These are phyloP conservation scores for Triticum timopheevii DNA, from an alignment of 176 grass and related monocot species.

Conservation along the genomic window DNA sequence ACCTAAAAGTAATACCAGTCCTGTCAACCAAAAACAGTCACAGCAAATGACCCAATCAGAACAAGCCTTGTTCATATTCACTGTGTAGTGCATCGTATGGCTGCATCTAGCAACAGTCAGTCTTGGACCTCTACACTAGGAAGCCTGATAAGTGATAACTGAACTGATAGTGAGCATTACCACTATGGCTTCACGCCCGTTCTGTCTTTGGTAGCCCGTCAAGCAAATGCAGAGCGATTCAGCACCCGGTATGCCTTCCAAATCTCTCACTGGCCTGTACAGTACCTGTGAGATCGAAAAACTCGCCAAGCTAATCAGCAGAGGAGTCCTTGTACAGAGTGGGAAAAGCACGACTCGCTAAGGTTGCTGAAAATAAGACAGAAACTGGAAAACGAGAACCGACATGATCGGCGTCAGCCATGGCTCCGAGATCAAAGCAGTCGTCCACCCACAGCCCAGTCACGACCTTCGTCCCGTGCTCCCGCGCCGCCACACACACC, in stretches of 20 bases:
- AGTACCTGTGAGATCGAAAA: slow-evolving; percentile 46
- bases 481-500: slow-evolving; percentile 59
- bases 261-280: slow-evolving; percentile 72
- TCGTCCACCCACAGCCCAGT: slow-evolving; percentile 84
- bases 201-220: slow-evolving; percentile 80
- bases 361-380: not conserved
- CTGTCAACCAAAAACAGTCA: not conserved
- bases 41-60: not conserved
- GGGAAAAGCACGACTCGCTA: not conserved
- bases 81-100: not conserved
- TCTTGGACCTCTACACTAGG: not conserved
- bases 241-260: slow-evolving; percentile 72
- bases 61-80: not conserved
- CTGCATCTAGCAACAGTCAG: not conserved
- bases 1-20: not conserved
- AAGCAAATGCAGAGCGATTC: slow-evolving; percentile 67
- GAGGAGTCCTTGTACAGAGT: not conserved
- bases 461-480: slow-evolving; percentile 63
- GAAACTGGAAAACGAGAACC: not conserved
- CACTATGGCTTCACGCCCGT: slow-evolving; percentile 71
- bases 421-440: slow-evolving; percentile 42
- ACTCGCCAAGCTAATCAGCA: not conserved
- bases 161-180: slow-evolving; percentile 31
- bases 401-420: slow-evolving; percentile 67
- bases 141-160: not conserved